Percentiles rank a stretch among this genome's conserved stretches.
Evolutionary conservation across 2,329 filamentous ascomycete species (phyloP).

Genomic region (Aspergillus ustus): DNA sequence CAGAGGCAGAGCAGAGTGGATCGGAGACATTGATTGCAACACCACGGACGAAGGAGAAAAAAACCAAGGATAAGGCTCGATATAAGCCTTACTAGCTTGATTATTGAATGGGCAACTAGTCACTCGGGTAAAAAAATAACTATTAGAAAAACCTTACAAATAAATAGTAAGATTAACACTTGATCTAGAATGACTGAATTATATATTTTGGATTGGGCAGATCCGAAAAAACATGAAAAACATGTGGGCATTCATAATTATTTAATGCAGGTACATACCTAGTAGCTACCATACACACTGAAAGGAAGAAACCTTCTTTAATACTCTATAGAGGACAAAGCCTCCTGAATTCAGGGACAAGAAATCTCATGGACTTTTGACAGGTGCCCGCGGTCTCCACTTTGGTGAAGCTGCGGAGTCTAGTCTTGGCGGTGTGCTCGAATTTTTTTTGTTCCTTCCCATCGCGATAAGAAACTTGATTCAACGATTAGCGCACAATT

Average conservation of each 20-base stretch:
- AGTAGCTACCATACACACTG: no score
- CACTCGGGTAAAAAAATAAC: neutral
- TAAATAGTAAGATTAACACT: no score
- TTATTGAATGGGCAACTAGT: neutral
- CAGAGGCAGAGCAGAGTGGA: constrained; percentile 17
- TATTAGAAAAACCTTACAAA: no score
- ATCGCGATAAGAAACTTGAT: neutral
- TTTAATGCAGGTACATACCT: no score
- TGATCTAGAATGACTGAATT: no score
- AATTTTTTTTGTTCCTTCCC: neutral
- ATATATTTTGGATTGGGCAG: no score
- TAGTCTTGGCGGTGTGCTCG: neutral
- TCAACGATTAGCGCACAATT: neutral
- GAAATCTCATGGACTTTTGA: neutral
- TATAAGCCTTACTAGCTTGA: constrained; percentile 42
- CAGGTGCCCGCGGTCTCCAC: neutral
- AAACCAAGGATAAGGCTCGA: constrained; percentile 39
- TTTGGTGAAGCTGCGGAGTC: neutral
- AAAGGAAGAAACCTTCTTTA: neutral
- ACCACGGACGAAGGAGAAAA: constrained; percentile 39
- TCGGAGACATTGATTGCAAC: constrained; percentile 26
- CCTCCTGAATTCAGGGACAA: neutral
- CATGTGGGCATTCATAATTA: no score
- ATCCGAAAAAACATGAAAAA: no score
- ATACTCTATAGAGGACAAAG: neutral